Evolutionary conservation across 495 filamentous ascomycete genomes (phyloP).

Genomic region (Halenospora varia): DNA sequence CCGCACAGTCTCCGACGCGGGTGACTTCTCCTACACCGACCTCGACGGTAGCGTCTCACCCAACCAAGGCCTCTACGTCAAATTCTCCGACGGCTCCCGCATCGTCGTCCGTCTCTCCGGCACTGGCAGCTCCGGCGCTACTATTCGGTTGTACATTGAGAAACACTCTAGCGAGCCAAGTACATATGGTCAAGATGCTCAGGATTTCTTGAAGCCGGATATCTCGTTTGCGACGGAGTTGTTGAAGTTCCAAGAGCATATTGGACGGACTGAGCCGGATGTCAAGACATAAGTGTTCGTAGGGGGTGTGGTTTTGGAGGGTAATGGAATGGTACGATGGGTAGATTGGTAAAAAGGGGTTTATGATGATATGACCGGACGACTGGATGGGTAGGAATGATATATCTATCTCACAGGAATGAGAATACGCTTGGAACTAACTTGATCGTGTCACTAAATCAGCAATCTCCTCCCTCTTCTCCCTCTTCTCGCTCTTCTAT

Average conservation of each 20-base stretch:
- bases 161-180: slow-evolving; percentile 73
- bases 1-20: slow-evolving; percentile 81
- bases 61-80: slow-evolving; percentile 93
- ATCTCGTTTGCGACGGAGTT: slow-evolving; percentile 78
- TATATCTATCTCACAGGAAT: no score
- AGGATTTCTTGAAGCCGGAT: slow-evolving; percentile 91
- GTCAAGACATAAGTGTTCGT: slow-evolving; percentile 91
- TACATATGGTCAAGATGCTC: slow-evolving; percentile 72
- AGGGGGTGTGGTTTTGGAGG: no score
- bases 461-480: no score
- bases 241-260: slow-evolving; percentile 83
- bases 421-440: no score
- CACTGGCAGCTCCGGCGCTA: slow-evolving; percentile 90
- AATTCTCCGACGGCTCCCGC: slow-evolving; percentile 91
- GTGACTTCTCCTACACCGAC: slow-evolving; percentile 96
- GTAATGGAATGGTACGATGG: not conserved
- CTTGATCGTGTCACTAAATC: no score
- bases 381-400: no score
- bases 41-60: slow-evolving; percentile 91
- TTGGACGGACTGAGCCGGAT: slow-evolving; percentile 88
- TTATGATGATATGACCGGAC: no score
- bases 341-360: not conserved
- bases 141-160: slow-evolving; percentile 94
- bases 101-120: slow-evolving; percentile 93
- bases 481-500: not conserved